Base-by-base conservation (phyloP, 2,329 filamentous ascomycete genomes). In the Alternaria incomplexa region DNA sequence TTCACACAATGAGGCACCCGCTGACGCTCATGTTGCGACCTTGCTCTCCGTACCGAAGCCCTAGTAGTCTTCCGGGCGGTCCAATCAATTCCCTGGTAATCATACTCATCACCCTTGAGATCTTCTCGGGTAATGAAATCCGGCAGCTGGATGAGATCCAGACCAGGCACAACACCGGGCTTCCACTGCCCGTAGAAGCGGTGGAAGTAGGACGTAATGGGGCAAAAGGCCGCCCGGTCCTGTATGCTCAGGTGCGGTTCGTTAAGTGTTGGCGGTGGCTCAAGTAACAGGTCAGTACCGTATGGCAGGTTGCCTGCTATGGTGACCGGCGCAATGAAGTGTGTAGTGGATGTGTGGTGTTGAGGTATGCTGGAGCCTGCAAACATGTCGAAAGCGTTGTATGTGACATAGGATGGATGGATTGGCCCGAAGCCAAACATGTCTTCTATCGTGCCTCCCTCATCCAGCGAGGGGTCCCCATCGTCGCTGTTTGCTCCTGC, bases 31-130 rank as follows among this genome's bases (percentile, higher is more conserved):
- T 62, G 73, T 3, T 64, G 66, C 15, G 61, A 64, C 11, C 77
- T 72, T 51, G 71, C 74, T 22, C 63, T 58, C 17, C 77, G 68
- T 8, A 78, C 68, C 2, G 64, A 48, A 4, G 68, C 61, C 30
- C 78, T 66, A 8, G 68, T 74, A 7, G 72, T 77, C 50, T 76
- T 71, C 25, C 77, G 74, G 36, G 66, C 60, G 22, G 62, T 68
- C 79, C 79, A 81, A 45, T 80, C 68, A 23, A 81, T 81, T 32
- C 78, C 79, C 64, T 81, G 79, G 45, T 72, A 77, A 61, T 81
- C 79, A 58, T 71, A 77, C 7, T 58, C 63, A 55, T 81, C 77
- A 54, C 77, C 78, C 15, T 71, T 65, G 48, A 80, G 64, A 28
- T 80, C 70, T 1, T 78, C 69, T n/a, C 67, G 65, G 5, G 61